A percentile compares a stretch with the other conserved stretches of the same genome.
phyloP scores from a whole-genome alignment of 129 eudicot genomes.

The Cynara cardunculus region DNA sequence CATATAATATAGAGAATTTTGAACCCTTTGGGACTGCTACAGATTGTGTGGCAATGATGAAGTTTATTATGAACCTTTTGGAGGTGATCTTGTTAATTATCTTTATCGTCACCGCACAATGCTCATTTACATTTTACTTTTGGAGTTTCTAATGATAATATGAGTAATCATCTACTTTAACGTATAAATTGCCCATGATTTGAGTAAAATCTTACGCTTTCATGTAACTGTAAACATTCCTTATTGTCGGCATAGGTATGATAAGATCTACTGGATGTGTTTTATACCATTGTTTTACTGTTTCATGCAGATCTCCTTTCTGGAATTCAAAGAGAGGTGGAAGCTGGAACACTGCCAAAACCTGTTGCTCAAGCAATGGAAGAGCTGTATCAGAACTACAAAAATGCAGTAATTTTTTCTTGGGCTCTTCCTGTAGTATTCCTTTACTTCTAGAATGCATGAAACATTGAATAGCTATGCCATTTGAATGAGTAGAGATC shows the following conservation, averaged over 20 bases:
- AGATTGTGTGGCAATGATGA: background rate
- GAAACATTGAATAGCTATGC: constrained; percentile 10
- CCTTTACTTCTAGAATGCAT: constrained; percentile 12
- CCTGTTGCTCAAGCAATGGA: constrained; percentile 69
- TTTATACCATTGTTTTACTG: constrained; percentile 15
- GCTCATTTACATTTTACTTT: background rate
- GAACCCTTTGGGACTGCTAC: background rate
- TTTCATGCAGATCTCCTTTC: constrained; percentile 65
- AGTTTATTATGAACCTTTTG: background rate
- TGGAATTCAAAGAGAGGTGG: constrained; percentile 70
- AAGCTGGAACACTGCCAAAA: constrained; percentile 71
- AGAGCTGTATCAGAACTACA: constrained; percentile 81
- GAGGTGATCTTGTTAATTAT: background rate
- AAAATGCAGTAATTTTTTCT: constrained; percentile 69
- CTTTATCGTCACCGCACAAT: background rate
- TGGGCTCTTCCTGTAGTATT: constrained; percentile 14
- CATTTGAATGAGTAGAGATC: constrained; percentile 5
- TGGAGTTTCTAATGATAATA: background rate
- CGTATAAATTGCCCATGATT: background rate
- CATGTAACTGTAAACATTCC: background rate
- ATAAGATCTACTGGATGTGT: background rate
- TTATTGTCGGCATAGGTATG: background rate
- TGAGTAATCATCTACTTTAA: constrained; percentile 5
- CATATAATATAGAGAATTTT: background rate
- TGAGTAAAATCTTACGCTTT: background rate